Evolutionary conservation across 257 asterid genomes (phyloP).

Genomic region (Salvia hispanica): DNA sequence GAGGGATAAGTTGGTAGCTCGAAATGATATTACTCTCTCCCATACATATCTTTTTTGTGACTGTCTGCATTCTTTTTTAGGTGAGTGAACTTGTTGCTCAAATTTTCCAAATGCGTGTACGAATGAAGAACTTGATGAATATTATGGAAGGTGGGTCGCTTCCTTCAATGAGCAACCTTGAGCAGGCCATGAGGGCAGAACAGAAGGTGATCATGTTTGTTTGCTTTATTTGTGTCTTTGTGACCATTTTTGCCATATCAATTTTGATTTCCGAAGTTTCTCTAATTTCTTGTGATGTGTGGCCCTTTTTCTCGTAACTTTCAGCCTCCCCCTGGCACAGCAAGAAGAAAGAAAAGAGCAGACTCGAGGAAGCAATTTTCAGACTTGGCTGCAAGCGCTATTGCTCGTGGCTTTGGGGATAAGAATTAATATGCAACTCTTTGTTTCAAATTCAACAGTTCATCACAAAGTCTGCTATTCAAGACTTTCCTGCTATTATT

Average conservation of each 20-base stretch:
- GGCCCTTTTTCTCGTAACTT: background rate
- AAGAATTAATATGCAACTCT: constrained; percentile 39
- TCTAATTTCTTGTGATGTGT: background rate
- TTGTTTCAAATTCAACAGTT: constrained; percentile 13
- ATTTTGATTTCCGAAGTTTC: background rate
- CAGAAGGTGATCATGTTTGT: constrained; percentile 57
- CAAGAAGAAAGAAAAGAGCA: constrained; percentile 78
- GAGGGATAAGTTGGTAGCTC: constrained; percentile 28
- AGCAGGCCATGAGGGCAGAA: constrained; percentile 84
- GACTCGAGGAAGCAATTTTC: constrained; percentile 72
- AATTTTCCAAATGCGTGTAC: constrained; percentile 94
- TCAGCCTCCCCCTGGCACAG: constrained; percentile 96
- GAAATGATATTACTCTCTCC: constrained; percentile 10
- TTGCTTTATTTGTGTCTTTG: background rate
- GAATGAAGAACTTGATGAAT: constrained; percentile 97
- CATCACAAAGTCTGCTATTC: background rate
- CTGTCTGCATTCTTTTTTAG: constrained; percentile 39
- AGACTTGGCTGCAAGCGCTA: constrained; percentile 60
- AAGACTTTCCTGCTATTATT: background rate
- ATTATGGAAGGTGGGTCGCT: constrained; percentile 93
- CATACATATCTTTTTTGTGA: background rate
- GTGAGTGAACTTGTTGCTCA: constrained; percentile 95
- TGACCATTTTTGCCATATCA: background rate
- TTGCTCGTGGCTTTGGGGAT: constrained; percentile 89
- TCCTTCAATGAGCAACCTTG: constrained; percentile 78